These are phyloP conservation scores for Castanea sativa DNA, from an alignment of 306 rosid genomes.

Conservation along the genomic window DNA sequence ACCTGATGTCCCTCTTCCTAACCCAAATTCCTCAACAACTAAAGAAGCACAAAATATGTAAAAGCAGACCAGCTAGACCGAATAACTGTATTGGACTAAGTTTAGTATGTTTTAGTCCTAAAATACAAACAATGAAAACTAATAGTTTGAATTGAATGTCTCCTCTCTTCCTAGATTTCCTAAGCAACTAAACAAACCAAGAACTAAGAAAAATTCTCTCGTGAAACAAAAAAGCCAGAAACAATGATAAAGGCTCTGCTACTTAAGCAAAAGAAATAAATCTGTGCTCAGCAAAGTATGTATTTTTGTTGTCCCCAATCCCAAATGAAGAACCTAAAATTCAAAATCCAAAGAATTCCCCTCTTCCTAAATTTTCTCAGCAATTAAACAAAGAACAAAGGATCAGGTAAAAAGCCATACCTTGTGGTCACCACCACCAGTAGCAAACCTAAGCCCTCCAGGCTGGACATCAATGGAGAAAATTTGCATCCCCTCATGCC, in stretches of 20 bases:
- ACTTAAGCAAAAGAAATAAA: background rate
- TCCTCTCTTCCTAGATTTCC: background rate
- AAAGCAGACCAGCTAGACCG: background rate
- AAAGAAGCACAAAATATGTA: background rate
- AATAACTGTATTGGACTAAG: background rate
- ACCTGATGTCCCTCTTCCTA: background rate
- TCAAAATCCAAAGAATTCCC: background rate
- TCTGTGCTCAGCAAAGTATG: too few species aligned
- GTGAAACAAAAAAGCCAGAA: background rate
- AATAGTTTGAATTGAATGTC: background rate
- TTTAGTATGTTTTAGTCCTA: background rate
- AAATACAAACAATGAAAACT: background rate
- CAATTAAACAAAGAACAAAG: conserved; percentile 4
- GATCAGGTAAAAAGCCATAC: conserved; percentile 28
- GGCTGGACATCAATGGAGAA: conserved; percentile 99
- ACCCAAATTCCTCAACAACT: background rate
- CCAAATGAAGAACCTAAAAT: conserved; percentile 3
- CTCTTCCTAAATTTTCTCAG: conserved; percentile 1
- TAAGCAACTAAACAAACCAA: background rate
- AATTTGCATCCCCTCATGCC: conserved; percentile 97
- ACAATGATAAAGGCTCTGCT: background rate
- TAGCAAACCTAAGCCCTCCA: conserved; percentile 84
- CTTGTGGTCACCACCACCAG: conserved; percentile 99
- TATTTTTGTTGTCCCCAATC: background rate
- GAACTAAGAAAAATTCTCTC: background rate